A percentile compares a stretch with the other conserved stretches of the same genome.
phyloP scores from a whole-genome alignment of 768 basidiomycete species.

The Candolleomyces eurysporus region DNA sequence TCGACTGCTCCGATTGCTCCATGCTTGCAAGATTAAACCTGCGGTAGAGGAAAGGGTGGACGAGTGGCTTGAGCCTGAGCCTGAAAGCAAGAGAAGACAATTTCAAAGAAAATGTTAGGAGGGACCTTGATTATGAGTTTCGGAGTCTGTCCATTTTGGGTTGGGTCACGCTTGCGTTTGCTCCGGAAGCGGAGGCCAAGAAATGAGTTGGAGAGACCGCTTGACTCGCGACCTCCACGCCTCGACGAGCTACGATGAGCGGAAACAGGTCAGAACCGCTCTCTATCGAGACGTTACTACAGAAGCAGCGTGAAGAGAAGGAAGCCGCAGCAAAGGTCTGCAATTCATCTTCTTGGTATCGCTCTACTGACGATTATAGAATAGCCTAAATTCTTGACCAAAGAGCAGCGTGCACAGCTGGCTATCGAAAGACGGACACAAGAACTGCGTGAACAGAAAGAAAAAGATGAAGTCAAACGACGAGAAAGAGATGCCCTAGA shows the following conservation, averaged over 20 bases:
- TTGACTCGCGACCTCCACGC: neutral
- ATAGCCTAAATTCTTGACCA: constrained; percentile 93
- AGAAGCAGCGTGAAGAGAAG: constrained; percentile 85
- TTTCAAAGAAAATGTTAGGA: neutral
- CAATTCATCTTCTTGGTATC: constrained; percentile 3
- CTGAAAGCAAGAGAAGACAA: neutral
- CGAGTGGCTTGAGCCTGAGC: neutral
- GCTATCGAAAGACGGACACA: constrained; percentile 85
- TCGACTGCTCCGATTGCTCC: neutral
- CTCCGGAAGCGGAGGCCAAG: neutral
- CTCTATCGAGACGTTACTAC: constrained; percentile 84
- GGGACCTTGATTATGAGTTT: neutral
- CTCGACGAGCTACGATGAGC: constrained; percentile 37
- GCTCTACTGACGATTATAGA: constrained; percentile 4
- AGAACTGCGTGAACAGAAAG: constrained; percentile 75
- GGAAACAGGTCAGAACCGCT: constrained; percentile 62
- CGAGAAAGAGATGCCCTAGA: constrained; percentile 73
- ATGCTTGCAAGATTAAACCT: neutral
- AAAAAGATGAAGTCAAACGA: constrained; percentile 58
- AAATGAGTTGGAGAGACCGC: neutral
- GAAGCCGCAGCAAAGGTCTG: constrained; percentile 86
- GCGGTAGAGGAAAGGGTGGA: neutral
- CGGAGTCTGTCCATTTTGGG: neutral
- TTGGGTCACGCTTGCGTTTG: neutral
- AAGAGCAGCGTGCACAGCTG: constrained; percentile 85